Evolutionary conservation across 257 asterid species (phyloP).

Genomic region (Pogostemon cablin): DNA sequence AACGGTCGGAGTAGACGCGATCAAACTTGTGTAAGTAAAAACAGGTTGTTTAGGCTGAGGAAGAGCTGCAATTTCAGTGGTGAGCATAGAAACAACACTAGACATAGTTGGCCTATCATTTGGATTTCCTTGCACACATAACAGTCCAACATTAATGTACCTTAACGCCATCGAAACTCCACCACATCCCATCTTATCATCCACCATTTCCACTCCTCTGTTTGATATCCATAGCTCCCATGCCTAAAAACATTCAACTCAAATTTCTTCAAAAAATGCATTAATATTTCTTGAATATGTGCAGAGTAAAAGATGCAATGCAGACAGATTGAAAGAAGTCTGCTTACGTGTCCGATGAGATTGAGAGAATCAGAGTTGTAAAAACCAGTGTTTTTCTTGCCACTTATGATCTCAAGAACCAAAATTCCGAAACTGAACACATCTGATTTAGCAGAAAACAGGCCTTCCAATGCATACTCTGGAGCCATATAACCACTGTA

Average conservation of each 20-base stretch:
- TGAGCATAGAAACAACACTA: constrained; percentile 39
- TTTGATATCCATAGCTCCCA: constrained; percentile 49
- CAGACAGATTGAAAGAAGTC: not conserved
- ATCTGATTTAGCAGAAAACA: constrained; percentile 36
- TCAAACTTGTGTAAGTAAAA: constrained; percentile 20
- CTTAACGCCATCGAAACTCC: constrained; percentile 24
- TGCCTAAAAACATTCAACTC: constrained; percentile 29
- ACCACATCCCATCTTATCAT: constrained; percentile 31
- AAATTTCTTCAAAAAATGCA: not conserved
- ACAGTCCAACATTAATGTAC: constrained; percentile 48
- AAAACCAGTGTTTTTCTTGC: constrained; percentile 44
- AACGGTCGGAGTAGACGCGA: not conserved
- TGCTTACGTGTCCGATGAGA: constrained; percentile 49
- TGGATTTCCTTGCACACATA: constrained; percentile 50
- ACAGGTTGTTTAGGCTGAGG: constrained; percentile 50
- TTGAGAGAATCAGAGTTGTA: constrained; percentile 36
- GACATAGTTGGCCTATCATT: constrained; percentile 49
- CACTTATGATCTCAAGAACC: constrained; percentile 36
- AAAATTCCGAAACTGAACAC: constrained; percentile 40
- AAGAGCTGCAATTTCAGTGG: constrained; percentile 41
- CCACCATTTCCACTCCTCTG: constrained; percentile 42
- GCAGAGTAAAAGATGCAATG: not conserved
- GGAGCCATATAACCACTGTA: constrained; percentile 40
- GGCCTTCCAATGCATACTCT: constrained; percentile 36
- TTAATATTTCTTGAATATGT: not conserved